phyloP scores from a whole-genome alignment of 352 stramenopile genomes.

The Phytophthora ohioensis region DNA sequence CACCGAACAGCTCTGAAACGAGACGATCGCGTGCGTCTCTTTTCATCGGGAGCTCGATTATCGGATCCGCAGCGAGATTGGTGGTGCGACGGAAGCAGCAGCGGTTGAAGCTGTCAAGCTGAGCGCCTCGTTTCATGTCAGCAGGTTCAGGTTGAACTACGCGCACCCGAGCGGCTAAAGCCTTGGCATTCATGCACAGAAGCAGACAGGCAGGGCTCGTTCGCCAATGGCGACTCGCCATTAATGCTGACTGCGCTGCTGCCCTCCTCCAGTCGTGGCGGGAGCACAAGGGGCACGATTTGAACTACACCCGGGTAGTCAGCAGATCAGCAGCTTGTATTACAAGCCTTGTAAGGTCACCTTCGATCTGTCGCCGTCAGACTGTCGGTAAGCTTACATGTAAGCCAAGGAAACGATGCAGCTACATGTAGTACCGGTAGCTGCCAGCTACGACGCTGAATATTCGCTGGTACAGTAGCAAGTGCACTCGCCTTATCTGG shows the following conservation, averaged over 20 bases:
- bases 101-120: constrained; percentile 8
- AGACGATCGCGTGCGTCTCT: constrained; percentile 6
- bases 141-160: constrained; percentile 29
- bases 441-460: too few relatives aligned
- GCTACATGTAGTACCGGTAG: too few relatives aligned
- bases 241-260: neutral
- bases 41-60: neutral
- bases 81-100: neutral
- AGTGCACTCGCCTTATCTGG: too few relatives aligned
- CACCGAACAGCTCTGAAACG: constrained; percentile 26
- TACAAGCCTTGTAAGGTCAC: too few relatives aligned
- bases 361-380: too few relatives aligned
- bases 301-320: neutral
- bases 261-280: constrained; percentile 16
- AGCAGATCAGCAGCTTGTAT: too few relatives aligned
- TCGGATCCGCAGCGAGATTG: constrained; percentile 1
- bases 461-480: too few relatives aligned
- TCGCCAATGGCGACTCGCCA: neutral
- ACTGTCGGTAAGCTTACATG: too few relatives aligned
- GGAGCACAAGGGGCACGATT: neutral
- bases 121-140: constrained; percentile 22
- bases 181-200: constrained; percentile 16
- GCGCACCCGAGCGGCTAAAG: neutral
- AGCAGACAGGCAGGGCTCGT: constrained; percentile 18
- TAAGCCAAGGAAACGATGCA: too few relatives aligned